These are phyloP conservation scores for Pythium chondricola DNA, from an alignment of 352 stramenopile species.

Conservation along the genomic window DNA sequence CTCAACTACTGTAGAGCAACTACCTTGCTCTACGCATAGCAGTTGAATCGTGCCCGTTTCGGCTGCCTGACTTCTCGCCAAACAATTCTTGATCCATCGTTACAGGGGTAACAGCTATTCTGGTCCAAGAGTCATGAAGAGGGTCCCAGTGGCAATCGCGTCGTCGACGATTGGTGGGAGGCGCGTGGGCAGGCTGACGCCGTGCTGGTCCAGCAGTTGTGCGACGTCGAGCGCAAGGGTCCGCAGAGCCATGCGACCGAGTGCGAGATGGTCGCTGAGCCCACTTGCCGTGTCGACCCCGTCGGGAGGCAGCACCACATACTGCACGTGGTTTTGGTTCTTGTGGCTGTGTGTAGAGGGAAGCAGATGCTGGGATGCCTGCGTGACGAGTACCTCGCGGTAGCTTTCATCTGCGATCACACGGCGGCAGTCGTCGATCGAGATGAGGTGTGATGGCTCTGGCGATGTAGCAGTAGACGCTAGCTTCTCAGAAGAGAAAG, in stretches of 20 bases:
- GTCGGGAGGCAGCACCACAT: slow-evolving; percentile 23
- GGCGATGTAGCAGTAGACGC: neutral
- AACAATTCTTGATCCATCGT: too few species aligned
- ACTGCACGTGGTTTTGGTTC: slow-evolving; percentile 26
- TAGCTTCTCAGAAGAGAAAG: neutral
- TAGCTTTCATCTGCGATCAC: slow-evolving; percentile 51
- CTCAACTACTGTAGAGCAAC: too few species aligned
- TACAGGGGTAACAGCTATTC: too few species aligned
- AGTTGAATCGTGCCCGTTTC: too few species aligned
- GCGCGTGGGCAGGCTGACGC: neutral
- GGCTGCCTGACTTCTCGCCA: too few species aligned
- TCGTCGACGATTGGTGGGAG: slow-evolving; percentile 2
- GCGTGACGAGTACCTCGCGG: slow-evolving; percentile 30
- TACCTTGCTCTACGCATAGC: too few species aligned
- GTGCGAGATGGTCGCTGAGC: too few species aligned
- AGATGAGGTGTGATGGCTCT: slow-evolving; percentile 19
- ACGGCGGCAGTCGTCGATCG: slow-evolving; percentile 25
- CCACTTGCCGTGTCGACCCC: neutral
- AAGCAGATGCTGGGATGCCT: slow-evolving; percentile 22
- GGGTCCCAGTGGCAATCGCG: slow-evolving; percentile 2
- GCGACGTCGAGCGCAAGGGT: slow-evolving; percentile 11
- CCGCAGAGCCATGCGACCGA: slow-evolving; percentile 11
- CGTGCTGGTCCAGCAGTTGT: slow-evolving; percentile 5
- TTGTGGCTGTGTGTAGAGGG: slow-evolving; percentile 1
- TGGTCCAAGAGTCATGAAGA: slow-evolving; percentile 8